These are phyloP conservation scores for Venturia pyrina DNA, from an alignment of 2,329 filamentous ascomycete species.

Conservation along the genomic window DNA sequence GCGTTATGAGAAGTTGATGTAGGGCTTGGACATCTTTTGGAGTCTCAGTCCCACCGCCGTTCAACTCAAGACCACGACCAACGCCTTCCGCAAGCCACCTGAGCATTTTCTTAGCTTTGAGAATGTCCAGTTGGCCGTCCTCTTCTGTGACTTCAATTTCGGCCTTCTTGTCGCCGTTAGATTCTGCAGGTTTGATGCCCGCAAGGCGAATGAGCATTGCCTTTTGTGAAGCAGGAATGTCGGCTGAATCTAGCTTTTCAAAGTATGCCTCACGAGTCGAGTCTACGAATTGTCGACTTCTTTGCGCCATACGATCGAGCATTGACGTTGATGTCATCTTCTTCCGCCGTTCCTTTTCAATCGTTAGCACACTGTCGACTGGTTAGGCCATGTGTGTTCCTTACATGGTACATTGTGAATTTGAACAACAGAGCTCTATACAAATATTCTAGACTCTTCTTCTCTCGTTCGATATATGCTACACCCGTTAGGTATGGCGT, in stretches of 20 bases:
- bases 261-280: constrained; percentile 88
- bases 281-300: constrained; percentile 78
- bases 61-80: constrained; percentile 81
- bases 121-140: constrained; percentile 71
- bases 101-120: constrained; percentile 95
- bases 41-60: constrained; percentile 66
- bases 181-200: constrained; percentile 64
- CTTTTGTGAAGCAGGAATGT: constrained; percentile 80
- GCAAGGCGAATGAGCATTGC: constrained; percentile 83
- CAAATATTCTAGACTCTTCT: constrained; percentile 14
- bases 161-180: constrained; percentile 49
- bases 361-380: constrained; percentile 17
- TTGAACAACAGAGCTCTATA: constrained; percentile 57
- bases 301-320: constrained; percentile 82
- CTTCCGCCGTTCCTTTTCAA: constrained; percentile 60
- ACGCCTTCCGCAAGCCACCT: constrained; percentile 96
- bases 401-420: constrained; percentile 80
- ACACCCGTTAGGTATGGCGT: constrained; percentile 56
- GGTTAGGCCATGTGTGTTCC: constrained; percentile 13
- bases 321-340: constrained; percentile 64
- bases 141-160: constrained; percentile 87
- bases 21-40: constrained; percentile 87
- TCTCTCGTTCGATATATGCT: constrained; percentile 30
- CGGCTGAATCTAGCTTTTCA: constrained; percentile 77
- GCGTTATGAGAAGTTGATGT: constrained; percentile 70